These are phyloP conservation scores for Citrullus mucosospermus DNA, from an alignment of 306 rosid species.

Conservation along the genomic window DNA sequence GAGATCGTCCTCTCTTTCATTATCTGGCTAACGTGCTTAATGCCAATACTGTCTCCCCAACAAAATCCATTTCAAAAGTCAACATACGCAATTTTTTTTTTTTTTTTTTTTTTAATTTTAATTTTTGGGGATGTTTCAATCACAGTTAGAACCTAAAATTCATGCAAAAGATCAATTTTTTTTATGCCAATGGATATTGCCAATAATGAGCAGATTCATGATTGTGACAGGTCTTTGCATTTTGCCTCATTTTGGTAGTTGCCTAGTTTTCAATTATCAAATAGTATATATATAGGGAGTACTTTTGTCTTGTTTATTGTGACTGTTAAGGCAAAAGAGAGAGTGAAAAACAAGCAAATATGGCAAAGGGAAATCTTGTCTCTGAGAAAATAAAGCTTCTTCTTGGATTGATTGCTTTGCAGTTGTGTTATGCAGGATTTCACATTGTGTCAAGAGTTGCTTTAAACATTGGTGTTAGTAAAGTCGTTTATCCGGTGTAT, in stretches of 20 bases:
- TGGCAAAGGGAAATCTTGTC: slow-evolving; percentile 26
- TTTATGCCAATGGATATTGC: slow-evolving; percentile 1
- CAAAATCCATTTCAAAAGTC: slow-evolving; percentile 29
- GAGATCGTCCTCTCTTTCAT: slow-evolving; percentile 31
- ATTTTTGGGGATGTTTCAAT: neutral
- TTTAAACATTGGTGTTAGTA: slow-evolving; percentile 60
- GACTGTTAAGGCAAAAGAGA: neutral
- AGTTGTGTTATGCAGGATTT: slow-evolving; percentile 62
- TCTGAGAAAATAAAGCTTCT: slow-evolving; percentile 46
- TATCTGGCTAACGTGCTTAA: slow-evolving; percentile 48
- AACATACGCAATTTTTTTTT: slow-evolving; percentile 9
- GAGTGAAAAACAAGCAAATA: neutral
- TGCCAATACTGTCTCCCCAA: slow-evolving; percentile 34
- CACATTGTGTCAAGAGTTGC: slow-evolving; percentile 71
- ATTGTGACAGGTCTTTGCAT: neutral
- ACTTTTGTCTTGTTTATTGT: neutral
- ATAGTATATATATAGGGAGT: slow-evolving; percentile 3
- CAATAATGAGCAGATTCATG: slow-evolving; percentile 2
- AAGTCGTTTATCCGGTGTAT: slow-evolving; percentile 54
- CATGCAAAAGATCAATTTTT: slow-evolving; percentile 1
- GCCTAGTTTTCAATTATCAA: slow-evolving; percentile 8
- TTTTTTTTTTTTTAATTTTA: neutral
- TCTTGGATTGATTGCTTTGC: slow-evolving; percentile 38
- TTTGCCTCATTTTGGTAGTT: neutral
- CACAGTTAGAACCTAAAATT: neutral